Conservation (phyloP, 2,329 filamentous ascomycete species). For the Cladosporium austrohemisphaericum region DNA sequence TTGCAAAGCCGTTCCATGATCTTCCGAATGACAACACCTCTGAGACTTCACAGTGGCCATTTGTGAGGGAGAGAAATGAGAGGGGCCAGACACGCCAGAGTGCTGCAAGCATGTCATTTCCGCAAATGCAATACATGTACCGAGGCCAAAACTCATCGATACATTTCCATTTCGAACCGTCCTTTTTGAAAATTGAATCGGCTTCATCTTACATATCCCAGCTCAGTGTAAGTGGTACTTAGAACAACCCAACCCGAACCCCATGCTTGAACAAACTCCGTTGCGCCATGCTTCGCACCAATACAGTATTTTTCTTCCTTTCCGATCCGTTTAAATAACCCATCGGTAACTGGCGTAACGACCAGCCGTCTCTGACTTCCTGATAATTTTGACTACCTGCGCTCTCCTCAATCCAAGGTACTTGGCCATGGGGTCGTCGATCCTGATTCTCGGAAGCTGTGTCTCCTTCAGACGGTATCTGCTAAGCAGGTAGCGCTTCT, state of each 20-base stretch:
- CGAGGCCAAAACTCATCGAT: too few relatives aligned
- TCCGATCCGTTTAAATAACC: conserved; percentile 41
- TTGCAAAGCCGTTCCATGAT: background rate
- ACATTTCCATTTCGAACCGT: background rate
- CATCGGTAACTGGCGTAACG: conserved; percentile 92
- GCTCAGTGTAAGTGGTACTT: conserved; percentile 2
- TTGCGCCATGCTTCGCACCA: conserved; percentile 17
- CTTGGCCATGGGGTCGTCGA: conserved; percentile 85
- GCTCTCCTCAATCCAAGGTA: conserved; percentile 88
- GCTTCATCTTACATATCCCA: conserved; percentile 11
- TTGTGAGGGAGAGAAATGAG: too few relatives aligned
- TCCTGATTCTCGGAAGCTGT: conserved; percentile 86
- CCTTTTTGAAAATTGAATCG: background rate
- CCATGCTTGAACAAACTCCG: conserved; percentile 10
- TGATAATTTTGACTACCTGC: conserved; percentile 97
- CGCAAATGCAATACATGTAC: too few relatives aligned
- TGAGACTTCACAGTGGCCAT: too few relatives aligned
- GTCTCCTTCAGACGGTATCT: conserved; percentile 96
- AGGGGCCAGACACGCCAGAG: too few relatives aligned
- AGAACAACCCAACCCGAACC: conserved; percentile 2
- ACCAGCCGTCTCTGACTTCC: conserved; percentile 90
- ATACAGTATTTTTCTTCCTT: conserved; percentile 2
- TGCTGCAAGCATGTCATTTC: too few relatives aligned
- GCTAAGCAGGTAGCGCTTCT: conserved; percentile 80
- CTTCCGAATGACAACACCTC: background rate